A percentile compares a stretch with the other conserved stretches of the same genome.
Evolutionary conservation across 148 eudicot genomes (phyloP).

Genomic region (Arbutus unedo): DNA sequence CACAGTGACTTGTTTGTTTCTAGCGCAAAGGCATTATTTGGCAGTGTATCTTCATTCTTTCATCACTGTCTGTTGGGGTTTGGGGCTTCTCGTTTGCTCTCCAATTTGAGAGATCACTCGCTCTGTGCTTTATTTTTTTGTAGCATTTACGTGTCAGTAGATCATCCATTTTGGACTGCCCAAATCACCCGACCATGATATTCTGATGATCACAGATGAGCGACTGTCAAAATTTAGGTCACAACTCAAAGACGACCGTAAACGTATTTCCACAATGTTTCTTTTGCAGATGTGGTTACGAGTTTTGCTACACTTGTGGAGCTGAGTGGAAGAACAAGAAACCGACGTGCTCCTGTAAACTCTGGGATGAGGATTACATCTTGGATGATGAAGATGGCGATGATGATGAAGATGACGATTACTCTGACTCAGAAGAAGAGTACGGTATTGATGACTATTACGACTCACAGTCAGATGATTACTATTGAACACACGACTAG

Average conservation of each 20-base stretch:
- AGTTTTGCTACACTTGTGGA: constrained; percentile 52
- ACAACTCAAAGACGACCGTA: background rate
- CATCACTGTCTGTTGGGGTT: background rate
- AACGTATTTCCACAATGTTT: no score
- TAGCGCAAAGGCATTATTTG: background rate
- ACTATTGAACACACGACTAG: background rate
- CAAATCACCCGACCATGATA: background rate
- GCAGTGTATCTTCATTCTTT: background rate
- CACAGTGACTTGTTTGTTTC: background rate
- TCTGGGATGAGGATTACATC: constrained; percentile 41
- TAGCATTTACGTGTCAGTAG: background rate
- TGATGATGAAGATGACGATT: constrained; percentile 19
- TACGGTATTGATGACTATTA: background rate
- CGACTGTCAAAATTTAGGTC: background rate
- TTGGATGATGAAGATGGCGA: constrained; percentile 15
- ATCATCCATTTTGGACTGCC: background rate
- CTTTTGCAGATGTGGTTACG: constrained; percentile 34
- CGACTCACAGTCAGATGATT: constrained; percentile 6
- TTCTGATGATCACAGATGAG: background rate
- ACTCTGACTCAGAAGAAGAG: background rate
- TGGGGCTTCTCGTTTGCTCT: background rate
- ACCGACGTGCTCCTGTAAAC: constrained; percentile 38
- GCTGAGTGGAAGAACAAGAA: constrained; percentile 45
- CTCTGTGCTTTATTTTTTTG: background rate
- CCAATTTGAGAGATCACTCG: constrained; percentile 1